Percentiles rank a stretch among this genome's conserved stretches.
phyloP scores from a whole-genome alignment of 441 rosid species.

The Populus hybrid region DNA sequence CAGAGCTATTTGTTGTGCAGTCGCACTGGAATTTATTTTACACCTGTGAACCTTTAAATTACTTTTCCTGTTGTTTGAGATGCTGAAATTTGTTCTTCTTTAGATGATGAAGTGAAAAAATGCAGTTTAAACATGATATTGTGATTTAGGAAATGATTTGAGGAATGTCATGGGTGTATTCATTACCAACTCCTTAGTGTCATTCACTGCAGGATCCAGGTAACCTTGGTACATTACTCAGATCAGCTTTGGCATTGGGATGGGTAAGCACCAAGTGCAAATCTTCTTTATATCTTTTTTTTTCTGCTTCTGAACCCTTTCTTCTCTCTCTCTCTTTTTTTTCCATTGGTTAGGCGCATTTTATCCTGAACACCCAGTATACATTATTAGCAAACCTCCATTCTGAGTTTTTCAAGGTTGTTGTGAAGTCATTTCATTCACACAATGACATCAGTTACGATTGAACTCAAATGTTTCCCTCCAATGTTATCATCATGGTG shows the following conservation, averaged over 20 bases:
- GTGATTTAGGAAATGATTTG: not conserved
- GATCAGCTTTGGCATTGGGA: slow-evolving; percentile 84
- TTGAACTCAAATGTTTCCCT: not conserved
- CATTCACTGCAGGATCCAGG: slow-evolving; percentile 80
- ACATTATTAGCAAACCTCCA: not conserved
- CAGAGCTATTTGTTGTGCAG: not conserved
- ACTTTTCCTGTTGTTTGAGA: slow-evolving; percentile 1
- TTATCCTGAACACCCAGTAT: not conserved
- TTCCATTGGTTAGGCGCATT: not conserved
- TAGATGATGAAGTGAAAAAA: slow-evolving; percentile 5
- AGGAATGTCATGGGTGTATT: slow-evolving; percentile 9
- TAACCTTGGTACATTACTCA: slow-evolving; percentile 84
- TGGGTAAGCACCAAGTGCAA: slow-evolving; percentile 54
- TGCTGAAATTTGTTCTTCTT: not conserved
- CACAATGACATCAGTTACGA: not conserved
- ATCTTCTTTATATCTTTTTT: not conserved
- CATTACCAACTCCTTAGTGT: slow-evolving; percentile 21
- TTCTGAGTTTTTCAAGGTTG: not conserved
- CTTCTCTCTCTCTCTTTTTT: not conserved
- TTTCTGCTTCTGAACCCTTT: not conserved
- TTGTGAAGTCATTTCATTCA: not conserved
- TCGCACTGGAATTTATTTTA: not conserved
- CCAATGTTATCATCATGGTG: not conserved
- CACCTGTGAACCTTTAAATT: not conserved
- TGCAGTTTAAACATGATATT: not conserved